A percentile compares a stretch with the other conserved stretches of the same genome.
Conservation (phyloP, 768 basidiomycete genomes). For the Lentinula sp. region DNA sequence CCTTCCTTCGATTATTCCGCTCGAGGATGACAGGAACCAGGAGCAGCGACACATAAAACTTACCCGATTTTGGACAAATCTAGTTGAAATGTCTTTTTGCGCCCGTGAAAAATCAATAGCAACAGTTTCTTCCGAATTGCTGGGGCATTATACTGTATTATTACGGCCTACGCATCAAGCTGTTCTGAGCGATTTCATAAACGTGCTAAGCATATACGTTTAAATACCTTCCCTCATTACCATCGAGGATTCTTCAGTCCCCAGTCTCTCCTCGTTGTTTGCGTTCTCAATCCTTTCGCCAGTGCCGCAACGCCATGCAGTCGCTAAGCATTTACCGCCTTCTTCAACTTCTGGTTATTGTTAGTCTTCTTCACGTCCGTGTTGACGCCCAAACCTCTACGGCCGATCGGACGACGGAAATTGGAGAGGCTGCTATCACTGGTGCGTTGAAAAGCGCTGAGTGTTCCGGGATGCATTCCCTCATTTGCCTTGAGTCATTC, state of each 20-base stretch:
- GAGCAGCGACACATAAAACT: background rate
- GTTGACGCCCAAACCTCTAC: conserved; percentile 6
- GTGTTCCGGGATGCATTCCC: background rate
- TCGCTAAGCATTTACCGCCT: background rate
- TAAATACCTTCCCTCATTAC: background rate
- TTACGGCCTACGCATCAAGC: background rate
- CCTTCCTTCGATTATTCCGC: background rate
- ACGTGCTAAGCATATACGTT: background rate
- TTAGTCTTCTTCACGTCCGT: background rate
- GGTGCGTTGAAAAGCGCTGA: conserved; percentile 19
- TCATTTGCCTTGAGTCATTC: no score
- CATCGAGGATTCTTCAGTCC: background rate
- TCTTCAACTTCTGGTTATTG: background rate
- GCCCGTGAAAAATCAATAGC: background rate
- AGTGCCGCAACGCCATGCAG: background rate
- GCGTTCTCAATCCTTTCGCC: background rate
- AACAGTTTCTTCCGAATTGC: background rate
- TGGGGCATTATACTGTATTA: background rate
- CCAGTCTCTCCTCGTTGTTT: background rate
- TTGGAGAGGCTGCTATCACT: conserved; percentile 28
- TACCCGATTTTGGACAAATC: background rate
- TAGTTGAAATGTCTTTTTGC: background rate
- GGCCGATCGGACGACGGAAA: conserved; percentile 26
- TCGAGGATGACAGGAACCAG: background rate
- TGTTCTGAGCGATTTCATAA: background rate